Conservation (phyloP, 2,329 filamentous ascomycete species). For the Trichoderma atrobrunneum region DNA sequence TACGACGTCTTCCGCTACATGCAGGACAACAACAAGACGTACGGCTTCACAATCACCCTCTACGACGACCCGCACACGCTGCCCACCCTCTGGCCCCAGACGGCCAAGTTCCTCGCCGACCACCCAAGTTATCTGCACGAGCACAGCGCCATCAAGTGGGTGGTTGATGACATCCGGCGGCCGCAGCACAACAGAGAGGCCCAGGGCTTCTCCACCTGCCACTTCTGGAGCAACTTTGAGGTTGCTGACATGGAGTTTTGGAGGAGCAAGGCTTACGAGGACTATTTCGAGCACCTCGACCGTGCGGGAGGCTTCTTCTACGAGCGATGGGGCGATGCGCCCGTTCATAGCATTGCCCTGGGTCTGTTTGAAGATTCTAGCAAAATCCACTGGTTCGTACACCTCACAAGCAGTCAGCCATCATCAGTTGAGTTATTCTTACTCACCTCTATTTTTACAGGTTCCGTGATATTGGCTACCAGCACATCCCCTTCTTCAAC, state of each 20-base stretch:
- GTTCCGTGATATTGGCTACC: conserved; percentile 99
- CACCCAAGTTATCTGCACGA: conserved; percentile 77
- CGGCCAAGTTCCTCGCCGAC: conserved; percentile 80
- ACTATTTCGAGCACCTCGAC: conserved; percentile 97
- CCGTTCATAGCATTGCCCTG: conserved; percentile 90
- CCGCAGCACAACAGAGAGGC: conserved; percentile 78
- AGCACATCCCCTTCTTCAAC: conserved; percentile 98
- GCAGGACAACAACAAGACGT: conserved; percentile 97
- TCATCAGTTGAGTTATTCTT: background rate
- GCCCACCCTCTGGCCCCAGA: conserved; percentile 91
- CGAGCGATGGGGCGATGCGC: conserved; percentile 96
- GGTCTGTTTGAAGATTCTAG: conserved; percentile 87
- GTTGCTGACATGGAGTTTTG: conserved; percentile 92
- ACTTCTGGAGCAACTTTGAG: conserved; percentile 99
- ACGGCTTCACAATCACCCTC: conserved; percentile 96
- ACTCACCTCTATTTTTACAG: conserved; percentile 45
- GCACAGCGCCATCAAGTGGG: conserved; percentile 84
- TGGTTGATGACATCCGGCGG: conserved; percentile 72
- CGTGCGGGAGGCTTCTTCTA: conserved; percentile 97
- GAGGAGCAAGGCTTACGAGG: conserved; percentile 84
- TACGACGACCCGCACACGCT: conserved; percentile 90
- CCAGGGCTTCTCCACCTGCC: conserved; percentile 94
- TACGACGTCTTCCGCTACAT: conserved; percentile 99
- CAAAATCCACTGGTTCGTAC: conserved; percentile 84
- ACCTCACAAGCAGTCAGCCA: background rate